phyloP scores from a whole-genome alignment of 2,329 filamentous ascomycete species.

The Fusarium nurragi region DNA sequence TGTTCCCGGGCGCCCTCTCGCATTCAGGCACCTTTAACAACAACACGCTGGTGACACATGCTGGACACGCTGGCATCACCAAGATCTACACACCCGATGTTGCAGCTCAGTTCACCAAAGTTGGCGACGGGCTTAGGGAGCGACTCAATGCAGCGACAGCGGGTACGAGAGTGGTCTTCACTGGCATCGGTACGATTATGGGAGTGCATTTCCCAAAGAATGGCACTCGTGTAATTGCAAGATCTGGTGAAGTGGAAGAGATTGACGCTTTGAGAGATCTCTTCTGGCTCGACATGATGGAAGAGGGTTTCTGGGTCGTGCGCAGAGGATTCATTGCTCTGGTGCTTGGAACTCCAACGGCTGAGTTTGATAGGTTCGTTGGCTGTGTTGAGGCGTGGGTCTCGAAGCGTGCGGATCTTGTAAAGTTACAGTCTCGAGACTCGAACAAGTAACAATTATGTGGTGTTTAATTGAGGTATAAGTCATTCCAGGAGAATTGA shows the following conservation, averaged over 20 bases:
- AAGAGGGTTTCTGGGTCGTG: constrained; percentile 55
- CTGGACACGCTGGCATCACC: constrained; percentile 56
- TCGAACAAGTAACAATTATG: background rate
- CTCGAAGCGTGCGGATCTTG: constrained; percentile 38
- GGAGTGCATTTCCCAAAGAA: constrained; percentile 51
- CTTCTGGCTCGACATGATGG: constrained; percentile 59
- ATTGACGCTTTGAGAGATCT: constrained; percentile 50
- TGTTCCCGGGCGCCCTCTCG: too few species aligned
- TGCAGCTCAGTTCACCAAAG: constrained; percentile 45
- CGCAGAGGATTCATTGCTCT: constrained; percentile 54
- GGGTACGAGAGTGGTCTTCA: constrained; percentile 52
- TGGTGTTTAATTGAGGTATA: background rate
- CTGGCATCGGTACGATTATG: constrained; percentile 51
- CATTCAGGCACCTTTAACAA: constrained; percentile 77
- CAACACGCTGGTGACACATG: constrained; percentile 68
- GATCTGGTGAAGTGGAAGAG: constrained; percentile 47
- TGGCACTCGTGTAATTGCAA: constrained; percentile 42
- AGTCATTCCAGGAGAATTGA: background rate
- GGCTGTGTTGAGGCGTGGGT: constrained; percentile 50
- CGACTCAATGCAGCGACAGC: constrained; percentile 46
- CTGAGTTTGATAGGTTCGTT: constrained; percentile 55
- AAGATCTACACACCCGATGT: constrained; percentile 49
- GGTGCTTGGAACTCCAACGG: constrained; percentile 51
- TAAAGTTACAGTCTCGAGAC: background rate
- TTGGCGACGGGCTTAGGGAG: constrained; percentile 46